Base-by-base conservation (phyloP, 805 yeast genomes). In the Ogataea methanolica region DNA sequence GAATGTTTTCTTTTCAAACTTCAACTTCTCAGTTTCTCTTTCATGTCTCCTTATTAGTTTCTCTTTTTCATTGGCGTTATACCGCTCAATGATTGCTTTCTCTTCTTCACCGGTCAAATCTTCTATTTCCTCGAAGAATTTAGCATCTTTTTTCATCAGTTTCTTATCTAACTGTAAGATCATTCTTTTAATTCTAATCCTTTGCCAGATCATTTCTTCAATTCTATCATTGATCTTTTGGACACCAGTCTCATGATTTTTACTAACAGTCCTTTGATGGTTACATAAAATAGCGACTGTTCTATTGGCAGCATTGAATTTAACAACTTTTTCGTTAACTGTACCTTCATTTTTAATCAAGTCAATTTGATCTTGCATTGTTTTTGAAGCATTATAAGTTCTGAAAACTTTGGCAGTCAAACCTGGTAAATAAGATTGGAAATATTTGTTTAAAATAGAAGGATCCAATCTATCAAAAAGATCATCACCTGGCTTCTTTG, bases 341-440 rank as follows among this genome's bases (percentile, higher is more conserved):
- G 96, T 80, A 26, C 97, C 97, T 61, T 80, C 85, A 63, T 88
- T 86, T n/a, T 84, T 76, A 55, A 92, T 89, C 58, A 83, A 69
- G 62, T 87, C 96, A 50, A 92, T 68, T 64, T 89, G 96, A 60
- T 91, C 96, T 66, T 91, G 97, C 97, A 91, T 92, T 2, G 97
- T 90, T 65, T 88, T 87, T 1, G 97, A 88, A 0, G 98, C 98
- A 69, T 91, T 91, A 63, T 88, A 91, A 0, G 98, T 91, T 82
- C 98, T 95, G 75, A 91, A 92, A 19, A 91, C 97, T 67, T 91
- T 91, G 5, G 98, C 98, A 0, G 97, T 90, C 54, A 91, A 74
- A 0, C 98, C 98, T 22, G 86, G 82, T 94, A 91, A 85, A 67
- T 91, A 90, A 49, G 78, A 82, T 62, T 90, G 97, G 60, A 91